Evolutionary conservation across 805 yeast genomes (phyloP).

Genomic region (Wickerhamomyces subpelliculosus): DNA sequence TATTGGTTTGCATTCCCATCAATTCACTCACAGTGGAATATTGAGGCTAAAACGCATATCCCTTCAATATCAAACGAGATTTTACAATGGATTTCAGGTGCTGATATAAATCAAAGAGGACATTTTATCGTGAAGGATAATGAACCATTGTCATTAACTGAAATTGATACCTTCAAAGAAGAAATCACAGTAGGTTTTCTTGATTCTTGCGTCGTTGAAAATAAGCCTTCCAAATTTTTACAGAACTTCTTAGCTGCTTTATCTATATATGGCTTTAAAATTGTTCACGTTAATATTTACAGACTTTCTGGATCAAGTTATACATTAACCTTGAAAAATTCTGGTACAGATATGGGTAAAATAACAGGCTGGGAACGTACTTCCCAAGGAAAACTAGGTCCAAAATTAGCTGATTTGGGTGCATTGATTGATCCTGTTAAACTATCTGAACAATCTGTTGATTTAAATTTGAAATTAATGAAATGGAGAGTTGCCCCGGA

Average conservation of each 20-base stretch:
- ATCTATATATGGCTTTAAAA: constrained; percentile 25
- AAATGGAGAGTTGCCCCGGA: constrained; percentile 93
- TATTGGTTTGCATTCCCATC: constrained; percentile 89
- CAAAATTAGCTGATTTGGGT: constrained; percentile 79
- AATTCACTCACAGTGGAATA: constrained; percentile 45
- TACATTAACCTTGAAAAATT: constrained; percentile 17
- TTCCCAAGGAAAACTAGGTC: constrained; percentile 61
- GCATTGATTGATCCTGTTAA: constrained; percentile 73
- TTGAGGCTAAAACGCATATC: constrained; percentile 2
- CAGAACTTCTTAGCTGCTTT: constrained; percentile 52
- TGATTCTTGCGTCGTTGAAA: constrained; percentile 29
- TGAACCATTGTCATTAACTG: constrained; percentile 8
- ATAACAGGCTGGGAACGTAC: constrained; percentile 91
- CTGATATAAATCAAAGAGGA: constrained; percentile 17
- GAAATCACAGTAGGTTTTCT: constrained; percentile 27
- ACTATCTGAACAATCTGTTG: constrained; percentile 87
- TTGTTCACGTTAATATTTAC: constrained; percentile 32
- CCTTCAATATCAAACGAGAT: constrained; percentile 8
- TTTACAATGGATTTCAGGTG: constrained; percentile 7
- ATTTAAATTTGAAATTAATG: constrained; percentile 85
- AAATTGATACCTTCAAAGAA: constrained; percentile 13
- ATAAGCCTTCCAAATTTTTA: constrained; percentile 44
- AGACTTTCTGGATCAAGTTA: constrained; percentile 29
- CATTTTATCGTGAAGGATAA: constrained; percentile 21
- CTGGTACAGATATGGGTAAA: constrained; percentile 20